Evolutionary conservation across 2,329 filamentous ascomycete genomes (phyloP), one percentile per base, ranked within the genome.

Genomic region (Colletotrichum camelliae): DNA sequence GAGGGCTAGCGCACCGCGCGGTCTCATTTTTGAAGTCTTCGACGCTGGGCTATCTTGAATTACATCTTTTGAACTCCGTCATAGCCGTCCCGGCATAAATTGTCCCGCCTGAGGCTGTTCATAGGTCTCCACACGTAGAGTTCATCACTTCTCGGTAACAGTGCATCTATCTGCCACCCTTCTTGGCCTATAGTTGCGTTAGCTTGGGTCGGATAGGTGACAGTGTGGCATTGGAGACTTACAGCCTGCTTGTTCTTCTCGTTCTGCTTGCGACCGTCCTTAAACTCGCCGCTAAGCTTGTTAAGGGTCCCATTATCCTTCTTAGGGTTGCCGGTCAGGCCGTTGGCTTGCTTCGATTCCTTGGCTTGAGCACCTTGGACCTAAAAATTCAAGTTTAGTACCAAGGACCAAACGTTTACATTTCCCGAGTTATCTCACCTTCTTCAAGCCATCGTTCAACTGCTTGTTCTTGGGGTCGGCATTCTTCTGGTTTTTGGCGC

Each of bases 161-260:
- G 10, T 4, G 1, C 21, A 21, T 60, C 29, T 68, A 68, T 9
- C 43, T 58, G 3, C 35, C n/a, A 12, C 67, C 67, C 8, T 24
- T 37, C 4, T 27, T 18, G 4, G 67, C 72, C 67, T 74, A 5
- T 39, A 48, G 8, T 2, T 16, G 5, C 4, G 13, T 74, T 13
- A 70, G 62, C n/a, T 16, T 21, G 55, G 8, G 2, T 12, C 5
- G 4, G 4, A 9, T 10, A 7, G 2, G 15, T 7, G 16, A 7
- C 6, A 4, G 5, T 35, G 12, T 35, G 6, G 13, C 10, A 1
- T 4, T 15, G 2, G 7, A 0, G 7, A 67, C 73, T 72, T 24
- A 75, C 73, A 10, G 73, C 73, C 8, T 58, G 13, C 31, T 64
- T 43, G 33, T 75, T 75, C 24, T 27, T 52, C 33, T 72, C 27